These are phyloP conservation scores for Wickerhamomyces bisporus DNA, from an alignment of 805 yeast genomes.

Conservation along the genomic window DNA sequence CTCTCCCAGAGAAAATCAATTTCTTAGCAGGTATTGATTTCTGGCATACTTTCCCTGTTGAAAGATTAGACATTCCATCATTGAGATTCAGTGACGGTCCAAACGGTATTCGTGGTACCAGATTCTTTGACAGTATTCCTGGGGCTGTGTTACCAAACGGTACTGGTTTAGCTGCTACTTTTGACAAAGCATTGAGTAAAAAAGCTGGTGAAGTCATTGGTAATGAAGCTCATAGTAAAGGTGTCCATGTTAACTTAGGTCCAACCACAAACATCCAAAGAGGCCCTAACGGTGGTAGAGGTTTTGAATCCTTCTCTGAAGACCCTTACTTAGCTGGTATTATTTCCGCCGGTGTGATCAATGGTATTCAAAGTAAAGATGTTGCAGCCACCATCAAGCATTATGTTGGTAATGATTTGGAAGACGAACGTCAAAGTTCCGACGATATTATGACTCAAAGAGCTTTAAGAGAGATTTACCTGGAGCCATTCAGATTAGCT, in stretches of 20 bases:
- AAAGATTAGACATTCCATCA: conserved; percentile 35
- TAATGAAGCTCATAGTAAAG: conserved; percentile 43
- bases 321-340: conserved; percentile 45
- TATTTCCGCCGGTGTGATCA: conserved; percentile 37
- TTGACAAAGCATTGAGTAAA: conserved; percentile 38
- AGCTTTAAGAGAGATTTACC: conserved; percentile 58
- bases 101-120: conserved; percentile 51
- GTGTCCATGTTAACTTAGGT: conserved; percentile 40
- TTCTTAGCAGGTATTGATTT: conserved; percentile 33
- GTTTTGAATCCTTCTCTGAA: conserved; percentile 51
- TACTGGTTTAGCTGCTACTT: conserved; percentile 49
- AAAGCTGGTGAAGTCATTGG: conserved; percentile 46
- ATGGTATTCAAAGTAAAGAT: conserved; percentile 44
- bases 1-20: conserved; percentile 12
- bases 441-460: conserved; percentile 47
- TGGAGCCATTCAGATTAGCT: conserved; percentile 57
- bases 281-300: conserved; percentile 50
- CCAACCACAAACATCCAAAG: conserved; percentile 44
- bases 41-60: conserved; percentile 39
- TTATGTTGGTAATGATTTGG: conserved; percentile 56
- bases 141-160: conserved; percentile 54
- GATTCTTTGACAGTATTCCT: conserved; percentile 41
- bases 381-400: conserved; percentile 51
- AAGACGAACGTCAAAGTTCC: conserved; percentile 43
- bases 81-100: conserved; percentile 49